phyloP scores from a whole-genome alignment of 257 asterid species.

The Solanum gracilifrons region DNA sequence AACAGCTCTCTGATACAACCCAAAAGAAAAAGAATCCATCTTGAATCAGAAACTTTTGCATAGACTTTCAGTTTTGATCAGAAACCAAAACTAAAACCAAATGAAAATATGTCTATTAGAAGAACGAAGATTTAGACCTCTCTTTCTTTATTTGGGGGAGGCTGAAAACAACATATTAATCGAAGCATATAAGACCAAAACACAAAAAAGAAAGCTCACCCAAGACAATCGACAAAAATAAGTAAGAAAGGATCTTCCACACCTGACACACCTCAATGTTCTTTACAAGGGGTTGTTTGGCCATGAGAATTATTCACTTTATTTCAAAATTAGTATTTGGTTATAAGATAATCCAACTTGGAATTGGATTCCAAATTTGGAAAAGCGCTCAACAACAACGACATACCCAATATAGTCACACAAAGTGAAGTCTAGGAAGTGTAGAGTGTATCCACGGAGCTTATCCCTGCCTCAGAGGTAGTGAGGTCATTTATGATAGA shows the following conservation, averaged over 20 bases:
- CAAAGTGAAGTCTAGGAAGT: neutral
- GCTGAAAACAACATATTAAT: neutral
- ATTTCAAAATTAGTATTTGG: neutral
- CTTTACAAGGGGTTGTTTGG: neutral
- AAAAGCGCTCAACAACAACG: neutral
- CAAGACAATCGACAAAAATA: neutral
- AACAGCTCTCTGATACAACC: constrained; percentile 61
- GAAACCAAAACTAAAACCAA: neutral
- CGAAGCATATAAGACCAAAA: neutral
- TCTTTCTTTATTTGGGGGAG: neutral
- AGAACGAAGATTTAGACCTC: neutral
- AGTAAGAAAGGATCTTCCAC: neutral
- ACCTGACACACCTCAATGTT: neutral
- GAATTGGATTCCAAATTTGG: neutral
- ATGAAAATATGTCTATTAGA: neutral
- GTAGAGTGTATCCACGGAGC: neutral
- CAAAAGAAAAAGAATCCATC: constrained; percentile 62
- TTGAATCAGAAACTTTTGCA: constrained; percentile 85
- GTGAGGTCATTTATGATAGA: rapidly evolving
- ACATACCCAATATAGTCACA: neutral
- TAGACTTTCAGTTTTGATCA: constrained; percentile 56
- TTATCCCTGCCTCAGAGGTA: too few relatives aligned
- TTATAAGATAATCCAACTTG: neutral
- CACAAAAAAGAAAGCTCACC: neutral
- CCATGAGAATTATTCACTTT: neutral